Evolutionary conservation across 2,329 filamentous ascomycete genomes (phyloP).

Genomic region (Dothideomycetes sp.): DNA sequence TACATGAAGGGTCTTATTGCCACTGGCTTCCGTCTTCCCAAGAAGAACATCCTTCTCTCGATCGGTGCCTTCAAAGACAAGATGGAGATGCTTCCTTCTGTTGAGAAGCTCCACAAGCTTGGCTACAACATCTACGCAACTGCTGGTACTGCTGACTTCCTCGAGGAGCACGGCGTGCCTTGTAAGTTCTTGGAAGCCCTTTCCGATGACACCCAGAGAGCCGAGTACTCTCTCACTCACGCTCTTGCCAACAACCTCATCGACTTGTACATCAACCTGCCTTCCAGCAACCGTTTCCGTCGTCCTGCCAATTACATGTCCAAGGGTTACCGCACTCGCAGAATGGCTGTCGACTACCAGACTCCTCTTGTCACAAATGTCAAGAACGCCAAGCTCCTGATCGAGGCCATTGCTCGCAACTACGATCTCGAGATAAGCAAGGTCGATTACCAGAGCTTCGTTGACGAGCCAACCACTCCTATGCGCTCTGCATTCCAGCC

Average conservation of each 20-base stretch:
- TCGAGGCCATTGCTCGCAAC: slow-evolving; percentile 85
- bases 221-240: slow-evolving; percentile 93
- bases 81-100: slow-evolving; percentile 88
- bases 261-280: slow-evolving; percentile 96
- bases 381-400: slow-evolving; percentile 95
- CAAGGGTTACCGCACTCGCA: slow-evolving; percentile 88
- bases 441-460: slow-evolving; percentile 83
- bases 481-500: slow-evolving; percentile 34
- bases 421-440: slow-evolving; percentile 74
- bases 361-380: slow-evolving; percentile 96
- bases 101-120: slow-evolving; percentile 77
- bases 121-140: slow-evolving; percentile 96
- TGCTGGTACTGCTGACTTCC: slow-evolving; percentile 89
- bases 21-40: slow-evolving; percentile 91
- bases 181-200: slow-evolving; percentile 92
- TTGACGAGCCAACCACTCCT: slow-evolving; percentile 23
- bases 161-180: slow-evolving; percentile 82
- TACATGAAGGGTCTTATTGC: slow-evolving; percentile 94
- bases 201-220: slow-evolving; percentile 69
- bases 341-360: slow-evolving; percentile 97
- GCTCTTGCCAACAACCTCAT: slow-evolving; percentile 97
- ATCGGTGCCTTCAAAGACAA: slow-evolving; percentile 98
- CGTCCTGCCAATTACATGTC: slow-evolving; percentile 97
- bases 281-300: slow-evolving; percentile 96
- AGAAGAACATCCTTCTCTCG: slow-evolving; percentile 88